Conservation (phyloP, 768 basidiomycete species). For the Steccherinum ochraceum region DNA sequence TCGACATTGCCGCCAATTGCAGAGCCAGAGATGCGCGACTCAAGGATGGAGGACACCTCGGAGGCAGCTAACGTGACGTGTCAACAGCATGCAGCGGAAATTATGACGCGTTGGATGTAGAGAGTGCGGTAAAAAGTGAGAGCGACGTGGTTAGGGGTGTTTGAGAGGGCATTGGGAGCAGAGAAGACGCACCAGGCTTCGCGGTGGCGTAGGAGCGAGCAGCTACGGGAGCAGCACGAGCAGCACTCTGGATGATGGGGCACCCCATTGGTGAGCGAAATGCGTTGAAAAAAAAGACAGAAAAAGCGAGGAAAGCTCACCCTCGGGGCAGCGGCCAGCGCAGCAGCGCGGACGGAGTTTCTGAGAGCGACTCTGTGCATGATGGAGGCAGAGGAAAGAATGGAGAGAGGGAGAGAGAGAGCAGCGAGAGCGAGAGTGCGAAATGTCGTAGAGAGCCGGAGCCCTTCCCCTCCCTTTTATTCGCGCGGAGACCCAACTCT, state of each 20-base stretch:
- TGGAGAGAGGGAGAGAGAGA: conserved; percentile 42
- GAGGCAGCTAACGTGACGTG: conserved; percentile 72
- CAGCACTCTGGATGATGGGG: conserved; percentile 27
- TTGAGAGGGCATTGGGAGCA: not conserved
- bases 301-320: conserved; percentile 28
- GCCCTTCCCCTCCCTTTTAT: conserved; percentile 9
- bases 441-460: conserved; percentile 10
- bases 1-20: conserved; percentile 90
- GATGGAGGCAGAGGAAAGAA: conserved; percentile 35
- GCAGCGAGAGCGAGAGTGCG: conserved; percentile 31
- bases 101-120: conserved; percentile 2
- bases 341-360: conserved; percentile 76
- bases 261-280: conserved; percentile 7
- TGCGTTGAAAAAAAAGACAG: conserved; percentile 1
- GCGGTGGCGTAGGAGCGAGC: conserved; percentile 94
- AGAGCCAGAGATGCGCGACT: conserved; percentile 94
- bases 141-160: conserved; percentile 12
- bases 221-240: conserved; percentile 41
- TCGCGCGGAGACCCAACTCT: conserved; percentile 8
- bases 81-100: conserved; percentile 13
- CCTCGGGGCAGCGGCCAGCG: conserved; percentile 62
- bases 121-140: conserved; percentile 7
- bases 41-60: conserved; percentile 98
- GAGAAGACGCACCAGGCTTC: conserved; percentile 79
- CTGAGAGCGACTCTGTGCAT: conserved; percentile 85